phyloP scores from a whole-genome alignment of 1,139 yeast species.

The Magnusiomyces paraingens region DNA sequence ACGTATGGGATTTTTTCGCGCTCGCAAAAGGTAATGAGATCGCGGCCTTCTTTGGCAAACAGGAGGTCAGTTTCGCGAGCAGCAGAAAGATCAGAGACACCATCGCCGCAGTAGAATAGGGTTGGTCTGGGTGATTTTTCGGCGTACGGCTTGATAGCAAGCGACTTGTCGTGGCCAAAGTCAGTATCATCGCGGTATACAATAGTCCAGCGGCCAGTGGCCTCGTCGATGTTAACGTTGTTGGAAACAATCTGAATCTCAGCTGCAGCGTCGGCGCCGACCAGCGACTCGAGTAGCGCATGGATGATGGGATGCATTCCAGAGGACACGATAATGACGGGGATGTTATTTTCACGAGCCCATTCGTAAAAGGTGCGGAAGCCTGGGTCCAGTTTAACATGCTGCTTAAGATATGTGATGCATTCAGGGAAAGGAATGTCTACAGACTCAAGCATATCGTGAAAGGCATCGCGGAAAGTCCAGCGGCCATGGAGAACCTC shows the following conservation, averaged over 20 bases:
- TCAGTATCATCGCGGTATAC: slow-evolving; percentile 76
- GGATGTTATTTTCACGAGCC: slow-evolving; percentile 65
- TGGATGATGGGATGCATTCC: slow-evolving; percentile 92
- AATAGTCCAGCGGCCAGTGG: slow-evolving; percentile 65
- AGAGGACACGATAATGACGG: slow-evolving; percentile 68
- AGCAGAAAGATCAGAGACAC: slow-evolving; percentile 91
- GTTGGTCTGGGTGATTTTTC: slow-evolving; percentile 41
- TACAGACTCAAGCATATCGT: slow-evolving; percentile 75
- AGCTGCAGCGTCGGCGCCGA: slow-evolving; percentile 68
- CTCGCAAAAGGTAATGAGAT: slow-evolving; percentile 76
- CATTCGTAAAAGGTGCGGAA: slow-evolving; percentile 75
- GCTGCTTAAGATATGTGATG: slow-evolving; percentile 44
- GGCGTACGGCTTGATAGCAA: slow-evolving; percentile 63
- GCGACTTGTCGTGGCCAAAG: slow-evolving; percentile 93
- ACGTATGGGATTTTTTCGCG: slow-evolving; percentile 77
- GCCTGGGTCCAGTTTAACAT: slow-evolving; percentile 83
- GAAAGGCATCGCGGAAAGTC: slow-evolving; percentile 72
- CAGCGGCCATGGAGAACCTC: slow-evolving; percentile 63
- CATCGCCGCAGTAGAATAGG: slow-evolving; percentile 92
- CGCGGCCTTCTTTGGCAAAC: slow-evolving; percentile 91
- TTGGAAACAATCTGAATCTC: slow-evolving; percentile 80
- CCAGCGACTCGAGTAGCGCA: slow-evolving; percentile 63
- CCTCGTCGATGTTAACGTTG: slow-evolving; percentile 53
- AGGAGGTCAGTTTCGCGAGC: slow-evolving; percentile 90
- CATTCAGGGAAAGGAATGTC: slow-evolving; percentile 76